These are phyloP conservation scores for Hypericum perforatum DNA, from an alignment of 345 rosid species.

Conservation along the genomic window DNA sequence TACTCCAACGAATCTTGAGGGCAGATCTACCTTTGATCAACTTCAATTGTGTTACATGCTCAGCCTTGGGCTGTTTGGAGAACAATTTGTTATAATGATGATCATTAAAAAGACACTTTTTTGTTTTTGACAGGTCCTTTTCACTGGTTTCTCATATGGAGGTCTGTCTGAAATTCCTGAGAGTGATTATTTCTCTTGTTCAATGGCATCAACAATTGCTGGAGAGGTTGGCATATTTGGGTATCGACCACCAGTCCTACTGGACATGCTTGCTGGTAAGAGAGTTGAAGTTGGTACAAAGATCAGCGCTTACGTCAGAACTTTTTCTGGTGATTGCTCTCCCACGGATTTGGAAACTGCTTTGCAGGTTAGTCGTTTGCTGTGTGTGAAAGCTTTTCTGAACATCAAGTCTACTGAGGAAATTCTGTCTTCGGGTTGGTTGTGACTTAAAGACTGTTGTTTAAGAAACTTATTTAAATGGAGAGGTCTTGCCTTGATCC, in stretches of 20 bases:
- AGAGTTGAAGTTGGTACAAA: constrained; percentile 80
- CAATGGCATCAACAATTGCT: constrained; percentile 83
- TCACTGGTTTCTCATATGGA: constrained; percentile 90
- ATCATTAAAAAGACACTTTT: too few species aligned
- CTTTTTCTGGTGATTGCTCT: constrained; percentile 81
- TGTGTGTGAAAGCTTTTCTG: not conserved
- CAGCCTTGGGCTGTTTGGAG: too few species aligned
- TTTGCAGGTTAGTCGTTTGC: constrained; percentile 45
- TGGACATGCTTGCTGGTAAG: constrained; percentile 96
- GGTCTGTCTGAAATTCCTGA: constrained; percentile 86
- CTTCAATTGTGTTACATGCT: too few species aligned
- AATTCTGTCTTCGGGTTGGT: too few species aligned
- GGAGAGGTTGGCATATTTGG: constrained; percentile 91
- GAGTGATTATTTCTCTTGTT: constrained; percentile 66
- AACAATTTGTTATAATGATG: too few species aligned
- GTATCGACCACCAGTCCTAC: constrained; percentile 65
- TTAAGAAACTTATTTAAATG: not conserved
- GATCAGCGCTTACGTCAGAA: constrained; percentile 72
- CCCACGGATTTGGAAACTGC: constrained; percentile 88
- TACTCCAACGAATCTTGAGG: too few species aligned
- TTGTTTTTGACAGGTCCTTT: constrained; percentile 51
- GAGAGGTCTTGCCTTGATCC: not conserved
- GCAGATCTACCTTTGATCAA: too few species aligned
- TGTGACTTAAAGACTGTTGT: too few species aligned
- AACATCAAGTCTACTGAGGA: too few species aligned